Evolutionary conservation across 108 stramenopile species (phyloP).

Genomic region (Pseudonitzschia multiseries): DNA sequence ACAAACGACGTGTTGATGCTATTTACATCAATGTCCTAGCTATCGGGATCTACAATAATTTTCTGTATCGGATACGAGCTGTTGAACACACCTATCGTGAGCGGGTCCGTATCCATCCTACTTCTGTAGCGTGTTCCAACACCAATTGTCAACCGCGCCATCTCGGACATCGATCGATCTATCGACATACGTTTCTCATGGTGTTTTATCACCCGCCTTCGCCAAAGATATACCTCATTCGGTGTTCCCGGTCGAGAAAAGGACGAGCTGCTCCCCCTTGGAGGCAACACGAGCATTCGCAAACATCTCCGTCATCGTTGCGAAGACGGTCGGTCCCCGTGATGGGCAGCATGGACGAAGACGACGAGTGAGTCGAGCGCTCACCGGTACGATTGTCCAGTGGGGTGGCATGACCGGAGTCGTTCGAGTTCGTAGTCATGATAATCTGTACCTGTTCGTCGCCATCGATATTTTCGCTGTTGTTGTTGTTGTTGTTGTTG

Average conservation of each 20-base stretch:
- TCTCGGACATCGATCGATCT: too few species aligned
- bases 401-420: background rate
- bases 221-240: constrained; percentile 1
- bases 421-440: background rate
- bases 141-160: too few species aligned
- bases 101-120: too few species aligned
- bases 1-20: too few species aligned
- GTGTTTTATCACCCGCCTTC: background rate
- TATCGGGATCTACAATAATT: too few species aligned
- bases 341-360: background rate
- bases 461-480: background rate
- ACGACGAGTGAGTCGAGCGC: background rate
- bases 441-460: background rate
- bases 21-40: too few species aligned
- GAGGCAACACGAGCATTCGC: constrained; percentile 1
- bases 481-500: background rate
- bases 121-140: too few species aligned
- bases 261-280: background rate
- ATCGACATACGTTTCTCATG: too few species aligned
- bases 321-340: background rate
- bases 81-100: too few species aligned
- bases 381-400: background rate
- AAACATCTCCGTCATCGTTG: background rate
- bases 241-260: background rate
- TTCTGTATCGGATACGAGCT: too few species aligned